These are phyloP conservation scores for Plantago ovata DNA, from an alignment of 257 asterid genomes.

Conservation along the genomic window DNA sequence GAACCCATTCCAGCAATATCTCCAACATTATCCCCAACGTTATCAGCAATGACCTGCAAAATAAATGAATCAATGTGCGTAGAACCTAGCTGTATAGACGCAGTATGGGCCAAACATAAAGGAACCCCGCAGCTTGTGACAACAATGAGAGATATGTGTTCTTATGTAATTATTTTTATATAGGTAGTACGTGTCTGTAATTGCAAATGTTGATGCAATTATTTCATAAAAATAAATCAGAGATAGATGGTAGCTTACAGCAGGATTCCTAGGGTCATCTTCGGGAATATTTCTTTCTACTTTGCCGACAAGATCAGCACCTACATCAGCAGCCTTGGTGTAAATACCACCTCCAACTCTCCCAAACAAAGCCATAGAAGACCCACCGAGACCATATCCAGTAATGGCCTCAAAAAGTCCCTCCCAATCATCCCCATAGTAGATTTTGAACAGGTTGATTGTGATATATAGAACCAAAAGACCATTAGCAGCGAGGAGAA, in stretches of 20 bases:
- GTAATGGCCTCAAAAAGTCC: conserved; percentile 86
- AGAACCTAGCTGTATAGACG: too few relatives aligned
- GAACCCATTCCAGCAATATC: conserved; percentile 93
- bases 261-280: conserved; percentile 58
- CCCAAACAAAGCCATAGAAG: conserved; percentile 90
- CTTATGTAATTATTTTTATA: too few relatives aligned
- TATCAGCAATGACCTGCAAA: conserved; percentile 86
- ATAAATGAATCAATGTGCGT: not conserved
- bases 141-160: too few relatives aligned
- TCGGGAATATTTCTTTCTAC: conserved; percentile 53
- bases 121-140: too few relatives aligned
- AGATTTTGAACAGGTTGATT: conserved; percentile 74
- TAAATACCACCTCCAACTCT: conserved; percentile 94
- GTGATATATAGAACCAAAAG: conserved; percentile 70
- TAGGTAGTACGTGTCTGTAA: too few relatives aligned
- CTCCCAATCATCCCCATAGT: conserved; percentile 88
- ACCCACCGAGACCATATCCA: conserved; percentile 89
- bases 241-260: conserved; percentile 29
- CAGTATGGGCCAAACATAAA: too few relatives aligned
- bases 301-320: conserved; percentile 58
- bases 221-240: not conserved
- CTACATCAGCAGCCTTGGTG: conserved; percentile 70
- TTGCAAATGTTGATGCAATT: too few relatives aligned
- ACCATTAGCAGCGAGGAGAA: conserved; percentile 87
- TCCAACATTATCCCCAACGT: conserved; percentile 95